phyloP scores from a whole-genome alignment of 257 asterid genomes.

The Echium plantagineum region DNA sequence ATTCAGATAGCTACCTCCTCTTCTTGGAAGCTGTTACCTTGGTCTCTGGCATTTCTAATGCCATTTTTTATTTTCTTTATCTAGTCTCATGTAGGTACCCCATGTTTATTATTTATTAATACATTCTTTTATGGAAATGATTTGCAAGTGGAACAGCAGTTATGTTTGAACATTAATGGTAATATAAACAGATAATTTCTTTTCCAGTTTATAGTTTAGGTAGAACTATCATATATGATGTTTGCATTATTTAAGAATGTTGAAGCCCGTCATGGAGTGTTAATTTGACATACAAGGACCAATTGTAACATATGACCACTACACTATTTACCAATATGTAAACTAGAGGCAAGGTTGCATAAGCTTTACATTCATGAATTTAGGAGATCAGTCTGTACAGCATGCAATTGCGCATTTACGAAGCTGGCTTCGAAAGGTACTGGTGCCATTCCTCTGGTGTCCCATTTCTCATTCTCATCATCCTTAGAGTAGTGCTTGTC shows the following conservation, averaged over 20 bases:
- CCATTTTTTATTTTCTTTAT: slow-evolving; percentile 9
- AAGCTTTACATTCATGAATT: too few species aligned
- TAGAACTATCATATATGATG: too few species aligned
- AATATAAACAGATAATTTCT: too few species aligned
- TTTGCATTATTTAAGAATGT: not conserved
- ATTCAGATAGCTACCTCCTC: slow-evolving; percentile 22
- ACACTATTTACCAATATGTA: not conserved
- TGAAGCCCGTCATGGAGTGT: too few species aligned
- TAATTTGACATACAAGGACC: not conserved
- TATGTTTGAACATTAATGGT: too few species aligned
- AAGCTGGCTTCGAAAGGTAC: slow-evolving; percentile 60
- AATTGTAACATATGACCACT: not conserved
- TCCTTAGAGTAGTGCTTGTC: slow-evolving; percentile 46
- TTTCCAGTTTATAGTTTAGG: too few species aligned
- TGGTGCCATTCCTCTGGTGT: slow-evolving; percentile 84
- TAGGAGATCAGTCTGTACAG: slow-evolving; percentile 11
- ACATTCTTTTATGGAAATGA: too few species aligned
- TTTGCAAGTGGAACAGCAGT: too few species aligned
- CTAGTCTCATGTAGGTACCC: too few species aligned
- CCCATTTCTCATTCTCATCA: slow-evolving; percentile 53
- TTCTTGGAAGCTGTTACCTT: slow-evolving; percentile 18
- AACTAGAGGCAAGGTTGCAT: not conserved
- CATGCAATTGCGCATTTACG: slow-evolving; percentile 15
- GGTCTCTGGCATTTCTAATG: slow-evolving; percentile 2
- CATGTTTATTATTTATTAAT: too few species aligned